Evolutionary conservation across 768 basidiomycete genomes (phyloP), one percentile per base, ranked within the genome.

Genomic region (Suillus ampliporus): DNA sequence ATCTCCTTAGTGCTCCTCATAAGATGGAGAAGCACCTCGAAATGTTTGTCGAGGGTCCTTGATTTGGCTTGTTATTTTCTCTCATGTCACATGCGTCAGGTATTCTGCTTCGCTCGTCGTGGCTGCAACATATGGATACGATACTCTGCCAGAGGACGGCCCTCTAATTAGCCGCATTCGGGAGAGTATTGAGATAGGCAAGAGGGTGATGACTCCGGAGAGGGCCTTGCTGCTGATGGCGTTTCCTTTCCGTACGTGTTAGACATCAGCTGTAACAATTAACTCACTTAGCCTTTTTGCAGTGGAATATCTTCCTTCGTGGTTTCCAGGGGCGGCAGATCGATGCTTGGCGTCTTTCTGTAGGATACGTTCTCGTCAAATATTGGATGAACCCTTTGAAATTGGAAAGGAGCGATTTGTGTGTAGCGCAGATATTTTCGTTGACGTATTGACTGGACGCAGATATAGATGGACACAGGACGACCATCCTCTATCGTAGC

Each of bases 391-490:
- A 52, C 76, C 78, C 5, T 73, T 68, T 50, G 53, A 65, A 1
- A 64, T 60, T 50, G 70, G 69, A 3, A 72, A 74, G 63, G 26
- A 58, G 31, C 61, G 69, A 35, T 68, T 78, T 66, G 76, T 74
- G 37, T 9, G 60, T 61, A 9, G 7, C 3, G 21, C 34, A 35
- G 13, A 7, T 37, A n/a, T 21, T 35, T 37, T 31, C 34, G n/a
- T 21, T n/a, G 34, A 15, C 19, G 4, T 37, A 23, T 14, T 3
- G 34, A 21, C 34, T 53, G 34, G n/a, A 37, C 6, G 5, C 21
- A 35, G 1, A 14, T 21, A 48, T 15, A 53, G 52, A 15, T n/a
- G 21, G 13, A 14, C 34, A n/a, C 7, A 9, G n/a, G 21, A 21
- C 52, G 34, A 23, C 34, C 51, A 2, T 3, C 13, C 21, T 37